phyloP scores from a whole-genome alignment of 768 basidiomycete genomes.

The Rhizopogon roseolus region DNA sequence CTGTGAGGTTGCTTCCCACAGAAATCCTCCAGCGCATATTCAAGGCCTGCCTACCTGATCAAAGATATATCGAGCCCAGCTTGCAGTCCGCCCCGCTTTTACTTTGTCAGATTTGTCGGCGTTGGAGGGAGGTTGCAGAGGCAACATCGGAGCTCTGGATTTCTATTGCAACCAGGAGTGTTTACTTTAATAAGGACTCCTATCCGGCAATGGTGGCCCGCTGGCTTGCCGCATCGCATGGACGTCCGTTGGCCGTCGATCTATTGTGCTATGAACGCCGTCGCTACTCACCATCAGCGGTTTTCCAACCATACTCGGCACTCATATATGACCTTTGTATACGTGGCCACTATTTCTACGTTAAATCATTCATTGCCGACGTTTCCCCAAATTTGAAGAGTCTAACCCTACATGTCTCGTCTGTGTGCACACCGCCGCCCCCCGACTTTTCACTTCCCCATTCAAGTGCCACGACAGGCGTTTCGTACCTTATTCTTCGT shows the following conservation, averaged over 20 bases:
- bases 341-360: constrained; percentile 12
- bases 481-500: too few species aligned
- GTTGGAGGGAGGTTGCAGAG: constrained; percentile 25
- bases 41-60: constrained; percentile 18
- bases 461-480: too few species aligned
- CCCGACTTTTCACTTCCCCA: background rate
- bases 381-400: constrained; percentile 8
- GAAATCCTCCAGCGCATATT: constrained; percentile 30
- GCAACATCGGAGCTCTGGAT: constrained; percentile 28
- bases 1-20: constrained; percentile 23
- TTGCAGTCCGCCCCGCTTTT: constrained; percentile 22
- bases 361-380: constrained; percentile 11
- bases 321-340: constrained; percentile 15
- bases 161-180: constrained; percentile 9
- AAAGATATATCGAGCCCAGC: constrained; percentile 17
- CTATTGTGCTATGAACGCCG: background rate
- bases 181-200: background rate
- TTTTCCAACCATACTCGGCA: constrained; percentile 8
- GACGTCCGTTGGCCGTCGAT: too few species aligned
- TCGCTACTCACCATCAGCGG: too few species aligned
- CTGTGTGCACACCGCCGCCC: background rate
- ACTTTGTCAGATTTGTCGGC: constrained; percentile 27
- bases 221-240: constrained; percentile 18
- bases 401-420: too few species aligned
- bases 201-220: constrained; percentile 20